phyloP scores from a whole-genome alignment of 176 grass and related monocot genomes.

The Eremochloa ophiuroides region DNA sequence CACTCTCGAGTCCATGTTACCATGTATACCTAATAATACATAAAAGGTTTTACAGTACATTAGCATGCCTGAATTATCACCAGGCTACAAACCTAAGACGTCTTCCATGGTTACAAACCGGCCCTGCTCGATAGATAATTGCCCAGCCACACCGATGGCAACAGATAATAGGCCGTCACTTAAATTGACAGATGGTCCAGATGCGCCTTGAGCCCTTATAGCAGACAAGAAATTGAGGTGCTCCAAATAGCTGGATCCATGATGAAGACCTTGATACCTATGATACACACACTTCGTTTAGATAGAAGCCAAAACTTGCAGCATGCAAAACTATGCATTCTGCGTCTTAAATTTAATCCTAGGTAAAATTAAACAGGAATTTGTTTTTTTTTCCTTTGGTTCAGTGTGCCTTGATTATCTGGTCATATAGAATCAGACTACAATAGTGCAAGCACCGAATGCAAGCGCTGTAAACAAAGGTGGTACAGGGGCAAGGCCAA shows the following conservation, averaged over 20 bases:
- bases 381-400: neutral
- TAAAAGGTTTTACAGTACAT: neutral
- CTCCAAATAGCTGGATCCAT: conserved; percentile 92
- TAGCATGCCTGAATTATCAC: neutral
- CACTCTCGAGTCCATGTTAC: neutral
- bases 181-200: conserved; percentile 48
- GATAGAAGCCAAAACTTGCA: neutral
- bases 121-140: conserved; percentile 69
- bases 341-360: neutral
- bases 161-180: conserved; percentile 69
- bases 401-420: neutral
- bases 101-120: conserved; percentile 73
- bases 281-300: neutral
- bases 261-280: conserved; percentile 91
- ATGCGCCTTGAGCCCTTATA: conserved; percentile 52
- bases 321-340: neutral
- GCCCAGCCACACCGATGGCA: conserved; percentile 64
- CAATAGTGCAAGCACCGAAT: neutral
- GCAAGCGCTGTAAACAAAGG: neutral
- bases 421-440: neutral
- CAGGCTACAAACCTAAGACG: conserved; percentile 42
- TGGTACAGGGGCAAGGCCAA: neutral
- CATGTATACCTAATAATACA: neutral
- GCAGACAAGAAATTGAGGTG: conserved; percentile 80
- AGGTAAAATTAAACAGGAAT: neutral